Base-by-base conservation (phyloP, 78 protist species). In the Thecamonas trahens region DNA sequence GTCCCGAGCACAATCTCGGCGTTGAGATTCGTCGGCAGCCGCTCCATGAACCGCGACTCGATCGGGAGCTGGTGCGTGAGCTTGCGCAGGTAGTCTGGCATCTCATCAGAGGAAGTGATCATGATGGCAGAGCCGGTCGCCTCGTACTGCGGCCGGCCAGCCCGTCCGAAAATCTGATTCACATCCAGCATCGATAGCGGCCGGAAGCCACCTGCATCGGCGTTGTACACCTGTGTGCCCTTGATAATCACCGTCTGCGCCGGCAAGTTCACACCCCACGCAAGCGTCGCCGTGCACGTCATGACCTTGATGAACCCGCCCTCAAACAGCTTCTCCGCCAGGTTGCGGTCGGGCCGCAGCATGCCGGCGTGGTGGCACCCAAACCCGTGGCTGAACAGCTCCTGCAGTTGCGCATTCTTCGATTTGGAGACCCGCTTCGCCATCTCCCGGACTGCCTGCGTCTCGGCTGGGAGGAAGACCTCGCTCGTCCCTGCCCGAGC, bases 131-230 rank as follows among this genome's bases (percentile, higher is more conserved):
- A 88, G 24, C 98, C 99, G 57, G 47, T 32, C 5, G 83, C 80
- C 70, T 97, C 99, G 60, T 78, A 97, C 80, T 97, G 99, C 32
- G 99, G 99, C 29, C 99, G 89, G 18, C 99, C 99, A 0, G 99
- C 99, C 14, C 99, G 91, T 22, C 99, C 98, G 54, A 91, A 93
- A 50, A 86, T 86, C 40, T 26, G 28, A 14, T 74, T 78, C 52
- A 97, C 97, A 61, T 97, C 99, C 20, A 95, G 84, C 15, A 91
- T 76, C 17, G 87, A 79, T n/a, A 97, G 34, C 39, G 92, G 96
- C 35, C 60, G 79, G 58, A 86, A 85, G 20, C 29, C 3, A 14
- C 70, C 74, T 50, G 17, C 6, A 42, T 67, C 39, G 58, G 84
- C 60, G 42, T 89, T 74, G 67, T 92, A 91, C 38, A 89, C 22